Evolutionary conservation across 2,329 filamentous ascomycete genomes (phyloP).

Genomic region (Chaetomium globosum): DNA sequence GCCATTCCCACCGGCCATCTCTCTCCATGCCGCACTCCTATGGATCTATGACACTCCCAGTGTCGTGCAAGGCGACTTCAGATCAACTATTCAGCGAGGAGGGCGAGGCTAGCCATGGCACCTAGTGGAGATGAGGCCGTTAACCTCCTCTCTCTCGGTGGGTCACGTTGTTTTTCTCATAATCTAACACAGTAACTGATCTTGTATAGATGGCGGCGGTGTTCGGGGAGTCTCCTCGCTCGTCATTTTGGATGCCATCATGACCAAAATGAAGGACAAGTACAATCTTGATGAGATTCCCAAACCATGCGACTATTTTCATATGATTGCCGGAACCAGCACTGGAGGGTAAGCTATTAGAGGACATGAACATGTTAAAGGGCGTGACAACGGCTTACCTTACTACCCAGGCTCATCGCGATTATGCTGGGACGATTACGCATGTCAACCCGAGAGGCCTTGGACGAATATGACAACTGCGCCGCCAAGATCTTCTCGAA

Average conservation of each 20-base stretch:
- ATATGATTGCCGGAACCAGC: constrained; percentile 47
- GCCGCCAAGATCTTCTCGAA: constrained; percentile 44
- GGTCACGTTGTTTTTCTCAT: constrained; percentile 1
- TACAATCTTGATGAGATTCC: constrained; percentile 35
- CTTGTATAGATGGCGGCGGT: constrained; percentile 41
- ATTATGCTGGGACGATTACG: constrained; percentile 52
- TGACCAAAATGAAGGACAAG: constrained; percentile 38
- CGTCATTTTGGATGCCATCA: constrained; percentile 42
- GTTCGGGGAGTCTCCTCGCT: constrained; percentile 44
- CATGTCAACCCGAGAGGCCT: constrained; percentile 50
- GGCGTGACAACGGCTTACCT: background rate
- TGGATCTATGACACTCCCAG: background rate
- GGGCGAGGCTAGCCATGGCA: background rate
- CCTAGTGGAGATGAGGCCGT: constrained; percentile 21
- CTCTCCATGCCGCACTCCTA: background rate
- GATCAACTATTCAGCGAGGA: background rate
- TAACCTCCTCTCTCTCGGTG: constrained; percentile 36
- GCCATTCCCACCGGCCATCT: background rate
- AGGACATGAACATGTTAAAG: too few species aligned
- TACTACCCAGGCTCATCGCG: constrained; percentile 46
- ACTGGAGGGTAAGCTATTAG: constrained; percentile 42
- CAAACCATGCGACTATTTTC: constrained; percentile 44
- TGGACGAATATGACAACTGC: constrained; percentile 46
- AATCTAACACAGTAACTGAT: background rate
- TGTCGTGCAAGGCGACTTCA: too few species aligned